A percentile compares a stretch with the other conserved stretches of the same genome.
These are phyloP conservation scores for Thozetella sp. DNA, from an alignment of 495 filamentous ascomycete genomes.

Conservation along the genomic window DNA sequence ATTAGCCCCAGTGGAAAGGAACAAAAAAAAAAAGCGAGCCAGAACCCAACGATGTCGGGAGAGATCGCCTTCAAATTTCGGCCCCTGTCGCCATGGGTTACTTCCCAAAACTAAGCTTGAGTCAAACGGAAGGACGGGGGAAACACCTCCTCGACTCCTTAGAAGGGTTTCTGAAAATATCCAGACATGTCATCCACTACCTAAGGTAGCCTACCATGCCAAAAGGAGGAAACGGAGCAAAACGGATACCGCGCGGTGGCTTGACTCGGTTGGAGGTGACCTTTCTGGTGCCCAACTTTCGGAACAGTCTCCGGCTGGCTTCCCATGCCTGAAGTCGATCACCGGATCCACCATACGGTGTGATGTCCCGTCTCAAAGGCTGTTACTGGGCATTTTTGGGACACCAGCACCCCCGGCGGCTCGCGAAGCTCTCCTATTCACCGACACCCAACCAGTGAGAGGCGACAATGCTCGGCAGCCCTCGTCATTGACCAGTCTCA, in stretches of 20 bases:
- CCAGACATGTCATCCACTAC: too few relatives aligned
- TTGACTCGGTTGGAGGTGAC: not conserved
- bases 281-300: not conserved
- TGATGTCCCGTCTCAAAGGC: not conserved
- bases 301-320: not conserved
- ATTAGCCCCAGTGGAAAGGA: not conserved
- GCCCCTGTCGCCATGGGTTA: constrained; percentile 1
- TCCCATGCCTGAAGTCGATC: not conserved
- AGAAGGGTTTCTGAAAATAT: too few relatives aligned
- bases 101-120: not conserved
- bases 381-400: not conserved
- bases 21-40: not conserved
- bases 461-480: not conserved
- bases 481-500: not conserved
- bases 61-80: not conserved
- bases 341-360: not conserved
- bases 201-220: not conserved
- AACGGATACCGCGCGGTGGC: not conserved
- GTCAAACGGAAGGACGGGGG: not conserved
- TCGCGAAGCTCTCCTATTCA: not conserved
- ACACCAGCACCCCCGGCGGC: not conserved
- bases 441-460: not conserved
- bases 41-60: too few relatives aligned
- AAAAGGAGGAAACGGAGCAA: not conserved
- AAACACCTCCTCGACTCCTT: too few relatives aligned